Conservation (phyloP, 495 filamentous ascomycete species). For the Podospora comata region DNA sequence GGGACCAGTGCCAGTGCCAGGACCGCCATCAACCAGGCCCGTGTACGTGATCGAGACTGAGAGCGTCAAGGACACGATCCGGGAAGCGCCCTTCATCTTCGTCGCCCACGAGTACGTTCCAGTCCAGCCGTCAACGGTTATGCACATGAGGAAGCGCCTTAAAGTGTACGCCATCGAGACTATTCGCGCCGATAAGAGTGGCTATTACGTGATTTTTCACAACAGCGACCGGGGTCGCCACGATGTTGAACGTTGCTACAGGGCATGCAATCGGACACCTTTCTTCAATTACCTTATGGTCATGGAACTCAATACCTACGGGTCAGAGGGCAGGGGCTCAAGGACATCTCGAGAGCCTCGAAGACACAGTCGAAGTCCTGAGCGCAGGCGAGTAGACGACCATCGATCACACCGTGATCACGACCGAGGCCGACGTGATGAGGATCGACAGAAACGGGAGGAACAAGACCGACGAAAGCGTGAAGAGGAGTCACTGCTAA, state of each 20-base stretch:
- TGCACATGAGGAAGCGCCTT: slow-evolving; percentile 81
- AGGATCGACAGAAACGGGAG: slow-evolving; percentile 49
- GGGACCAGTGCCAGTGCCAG: slow-evolving; percentile 22
- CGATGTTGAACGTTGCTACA: slow-evolving; percentile 74
- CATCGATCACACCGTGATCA: slow-evolving; percentile 50
- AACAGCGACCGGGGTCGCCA: slow-evolving; percentile 69
- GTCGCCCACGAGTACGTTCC: slow-evolving; percentile 82
- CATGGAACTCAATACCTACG: slow-evolving; percentile 77
- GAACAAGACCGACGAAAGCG: slow-evolving; percentile 43
- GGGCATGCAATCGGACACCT: slow-evolving; percentile 64
- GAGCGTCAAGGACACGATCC: slow-evolving; percentile 62
- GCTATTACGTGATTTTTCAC: slow-evolving; percentile 88
- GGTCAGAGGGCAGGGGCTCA: slow-evolving; percentile 59
- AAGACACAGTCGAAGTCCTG: slow-evolving; percentile 30
- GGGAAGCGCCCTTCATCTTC: slow-evolving; percentile 87
- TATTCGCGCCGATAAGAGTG: slow-evolving; percentile 75
- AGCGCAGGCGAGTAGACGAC: slow-evolving; percentile 41
- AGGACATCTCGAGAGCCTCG: slow-evolving; percentile 37
- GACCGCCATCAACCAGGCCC: slow-evolving; percentile 1
- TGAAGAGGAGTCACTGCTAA: slow-evolving; percentile 72
- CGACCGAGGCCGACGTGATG: slow-evolving; percentile 50
- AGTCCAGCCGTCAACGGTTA: slow-evolving; percentile 75
- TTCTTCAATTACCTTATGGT: slow-evolving; percentile 92
- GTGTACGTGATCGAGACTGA: slow-evolving; percentile 36
- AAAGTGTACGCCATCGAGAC: slow-evolving; percentile 72